Evolutionary conservation across 2,329 filamentous ascomycete species (phyloP), one percentile per base, ranked within the genome.

Genomic region (Reticulascus tulasneorum): DNA sequence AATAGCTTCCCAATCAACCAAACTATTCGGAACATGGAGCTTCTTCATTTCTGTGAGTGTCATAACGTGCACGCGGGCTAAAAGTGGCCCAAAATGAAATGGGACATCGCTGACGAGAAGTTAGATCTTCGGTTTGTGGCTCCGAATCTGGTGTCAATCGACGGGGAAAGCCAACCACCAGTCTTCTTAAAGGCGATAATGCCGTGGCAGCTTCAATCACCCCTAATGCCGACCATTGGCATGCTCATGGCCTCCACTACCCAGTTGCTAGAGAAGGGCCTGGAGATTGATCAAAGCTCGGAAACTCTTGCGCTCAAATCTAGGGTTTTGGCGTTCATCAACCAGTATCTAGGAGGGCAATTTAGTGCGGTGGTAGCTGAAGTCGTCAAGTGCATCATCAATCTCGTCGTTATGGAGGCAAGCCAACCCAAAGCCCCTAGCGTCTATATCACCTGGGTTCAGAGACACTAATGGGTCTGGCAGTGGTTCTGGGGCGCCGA

Each of bases 231-330:
- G 1, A 49, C 53, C 28, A 52, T 54, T 17, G 47, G 45, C 1
- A 44, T 59, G 13, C 43, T 60, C n/a, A 54, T 53, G 36, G 45
- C 56, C 2, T 51, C 55, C 10, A 55, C 49, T 10, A 53, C 52
- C 15, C 49, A 56, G 25, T 49, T 52, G 7, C 35, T 48, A 10
- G 42, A 50, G 12, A 29, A 41, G 11, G 47, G 46, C 1, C 15
- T 38, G 12, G 40, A 51, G 20, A 38, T 45, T 12, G 42, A 38
- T 9, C 48, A 50, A 18, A 49, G 44, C 5, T 35, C 50, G 6
- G 54, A 58, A 38, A 50, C 47, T 8, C 44, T 56, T 5, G 43
- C 46, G 3, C 43, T 52, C 15, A 54, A 50, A 35, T 44, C 44
- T 2, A 49, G 38, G n/a, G 47, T 55, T 8, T 42, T 60, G 26